Percentiles rank a stretch among this genome's conserved stretches.
Evolutionary conservation across 176 grass and related monocot species (phyloP).

Genomic region (Phoenix roebelenii): DNA sequence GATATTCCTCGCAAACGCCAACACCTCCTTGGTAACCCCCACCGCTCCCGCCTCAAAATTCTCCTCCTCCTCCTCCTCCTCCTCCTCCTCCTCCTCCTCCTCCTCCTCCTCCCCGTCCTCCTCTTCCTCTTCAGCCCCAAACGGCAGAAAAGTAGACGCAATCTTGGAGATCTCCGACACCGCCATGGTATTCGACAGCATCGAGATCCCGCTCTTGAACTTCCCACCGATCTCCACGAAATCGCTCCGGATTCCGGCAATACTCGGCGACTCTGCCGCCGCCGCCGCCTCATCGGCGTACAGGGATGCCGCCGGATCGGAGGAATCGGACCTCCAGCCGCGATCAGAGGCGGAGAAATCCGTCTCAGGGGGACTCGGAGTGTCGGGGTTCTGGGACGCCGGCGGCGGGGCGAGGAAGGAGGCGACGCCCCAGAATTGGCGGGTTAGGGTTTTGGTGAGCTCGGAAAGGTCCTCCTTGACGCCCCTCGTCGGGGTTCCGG

Average conservation of each 20-base stretch:
- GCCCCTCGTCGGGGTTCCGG: slow-evolving; percentile 37
- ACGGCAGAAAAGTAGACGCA: slow-evolving; percentile 66
- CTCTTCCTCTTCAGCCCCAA: slow-evolving; percentile 38
- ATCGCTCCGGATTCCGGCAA: slow-evolving; percentile 57
- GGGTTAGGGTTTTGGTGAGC: slow-evolving; percentile 54
- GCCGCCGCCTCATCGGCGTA: slow-evolving; percentile 1
- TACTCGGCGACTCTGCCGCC: slow-evolving; percentile 26
- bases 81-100: slow-evolving; percentile 6
- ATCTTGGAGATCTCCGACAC: slow-evolving; percentile 67
- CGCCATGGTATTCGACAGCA: slow-evolving; percentile 45
- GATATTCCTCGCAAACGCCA: slow-evolving; percentile 60
- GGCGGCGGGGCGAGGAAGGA: slow-evolving; percentile 53
- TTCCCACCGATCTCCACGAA: slow-evolving; percentile 60
- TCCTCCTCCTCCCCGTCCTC: slow-evolving; percentile 13
- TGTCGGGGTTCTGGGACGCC: not conserved
- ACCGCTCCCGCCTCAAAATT: not conserved
- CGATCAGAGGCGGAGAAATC: too few species aligned
- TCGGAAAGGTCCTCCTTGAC: slow-evolving; percentile 87
- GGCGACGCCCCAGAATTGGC: slow-evolving; percentile 66
- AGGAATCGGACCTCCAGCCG: too few species aligned
- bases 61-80: slow-evolving; percentile 17
- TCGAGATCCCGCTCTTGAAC: slow-evolving; percentile 60
- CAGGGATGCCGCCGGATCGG: too few species aligned
- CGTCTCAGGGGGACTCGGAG: too few species aligned
- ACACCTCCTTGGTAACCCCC: slow-evolving; percentile 42